Evolutionary conservation across 768 basidiomycete genomes (phyloP), one percentile per base, ranked within the genome.

Genomic region (Hygrophorus pudorinus): DNA sequence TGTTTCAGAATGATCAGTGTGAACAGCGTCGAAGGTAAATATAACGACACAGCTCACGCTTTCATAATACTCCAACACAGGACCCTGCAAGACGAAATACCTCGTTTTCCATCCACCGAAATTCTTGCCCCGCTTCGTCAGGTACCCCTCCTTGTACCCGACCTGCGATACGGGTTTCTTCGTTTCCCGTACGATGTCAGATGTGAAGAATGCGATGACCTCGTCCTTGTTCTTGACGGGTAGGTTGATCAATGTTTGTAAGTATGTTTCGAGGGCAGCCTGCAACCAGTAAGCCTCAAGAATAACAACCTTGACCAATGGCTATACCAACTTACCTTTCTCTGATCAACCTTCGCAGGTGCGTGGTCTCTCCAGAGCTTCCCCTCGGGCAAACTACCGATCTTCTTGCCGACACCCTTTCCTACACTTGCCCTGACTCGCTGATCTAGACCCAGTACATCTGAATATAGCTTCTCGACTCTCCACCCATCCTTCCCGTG

Each of bases 71-170:
- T 94, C 89, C 41, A 98, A 71, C 1, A 85, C 75, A 2, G 89
- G 82, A 0, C 93, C 91, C 61, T 89, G 84, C 18, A 97, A 70
- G 6, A 97, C 90, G 55, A 98, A 98, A 63, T 81, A 99, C 34
- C 96, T 75, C 18, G 90, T 90, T 59, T 94, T 93, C 94, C 90
- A 93, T 2, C 94, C 92, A 36, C 96, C 96, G 64, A 98, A 97
- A 56, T 90, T 96, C 68, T 97, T 91, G 16, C 93, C 93, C 46
- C 91, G 75, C 65, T 97, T 97, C 14, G 94, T 97, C 29, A 96
- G 67, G 59, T 94, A 94, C 12, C 93, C 94, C 61, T 94, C 89
- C 63, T 94, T 96, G 65, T 92, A 80, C 20, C 86, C 86, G 1
- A 72, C 72, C 56, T 85, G 83, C 67, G 77, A 76, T 14, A 85